These are phyloP conservation scores for Skeletonema marinoi DNA, from an alignment of 108 stramenopile genomes.

Conservation along the genomic window DNA sequence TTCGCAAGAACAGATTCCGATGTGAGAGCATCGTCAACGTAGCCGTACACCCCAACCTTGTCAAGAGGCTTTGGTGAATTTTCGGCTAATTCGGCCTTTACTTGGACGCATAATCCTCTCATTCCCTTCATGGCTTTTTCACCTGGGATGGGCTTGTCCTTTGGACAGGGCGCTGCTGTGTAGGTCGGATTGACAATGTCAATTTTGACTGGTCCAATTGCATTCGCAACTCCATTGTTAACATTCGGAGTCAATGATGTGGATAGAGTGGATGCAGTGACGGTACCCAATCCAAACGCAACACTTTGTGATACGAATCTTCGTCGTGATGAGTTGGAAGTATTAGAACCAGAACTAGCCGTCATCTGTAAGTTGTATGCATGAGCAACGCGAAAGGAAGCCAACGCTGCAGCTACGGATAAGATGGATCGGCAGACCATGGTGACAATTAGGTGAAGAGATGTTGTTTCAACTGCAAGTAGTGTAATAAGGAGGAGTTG, in stretches of 20 bases:
- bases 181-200: constrained; percentile 72
- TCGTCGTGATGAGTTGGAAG: constrained; percentile 16
- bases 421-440: not conserved
- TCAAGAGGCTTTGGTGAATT: constrained; percentile 60
- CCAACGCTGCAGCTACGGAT: not conserved
- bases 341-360: not conserved
- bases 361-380: not conserved
- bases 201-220: constrained; percentile 90
- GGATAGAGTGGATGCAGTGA: constrained; percentile 6
- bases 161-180: constrained; percentile 78
- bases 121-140: constrained; percentile 96
- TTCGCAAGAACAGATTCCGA: constrained; percentile 90
- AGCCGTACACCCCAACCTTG: constrained; percentile 85
- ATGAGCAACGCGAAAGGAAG: not conserved
- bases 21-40: constrained; percentile 70
- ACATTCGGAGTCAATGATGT: not conserved
- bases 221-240: constrained; percentile 49
- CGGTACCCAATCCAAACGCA: constrained; percentile 17
- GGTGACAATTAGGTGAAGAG: too few species aligned
- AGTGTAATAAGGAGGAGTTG: too few species aligned
- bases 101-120: constrained; percentile 87
- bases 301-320: constrained; percentile 24
- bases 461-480: too few species aligned
- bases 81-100: constrained; percentile 66
- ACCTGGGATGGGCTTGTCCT: constrained; percentile 87